phyloP scores from a whole-genome alignment of 305 asterid genomes.

The Solanum hybrid region DNA sequence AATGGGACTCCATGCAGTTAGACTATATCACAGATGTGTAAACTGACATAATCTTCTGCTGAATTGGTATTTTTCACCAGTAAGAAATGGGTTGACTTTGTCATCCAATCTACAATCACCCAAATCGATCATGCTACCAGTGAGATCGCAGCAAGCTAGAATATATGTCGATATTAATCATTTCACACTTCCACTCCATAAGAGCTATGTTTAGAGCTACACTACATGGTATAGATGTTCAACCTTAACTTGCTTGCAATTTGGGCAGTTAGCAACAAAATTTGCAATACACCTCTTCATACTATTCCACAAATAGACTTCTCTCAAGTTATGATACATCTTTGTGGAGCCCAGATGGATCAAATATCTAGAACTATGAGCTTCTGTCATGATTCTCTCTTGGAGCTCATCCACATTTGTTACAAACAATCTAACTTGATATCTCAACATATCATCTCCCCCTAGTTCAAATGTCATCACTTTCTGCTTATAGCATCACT shows the following conservation, averaged over 20 bases:
- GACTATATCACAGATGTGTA: background rate
- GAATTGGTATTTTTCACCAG: background rate
- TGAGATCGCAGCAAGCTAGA: background rate
- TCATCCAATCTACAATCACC: background rate
- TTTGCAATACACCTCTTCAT: too few relatives aligned
- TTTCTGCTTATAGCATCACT: background rate
- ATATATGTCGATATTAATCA: background rate
- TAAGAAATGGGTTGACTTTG: background rate
- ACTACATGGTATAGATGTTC: background rate
- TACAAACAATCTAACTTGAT: background rate
- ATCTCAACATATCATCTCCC: background rate
- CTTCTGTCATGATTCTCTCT: background rate
- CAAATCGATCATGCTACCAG: background rate
- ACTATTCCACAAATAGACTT: background rate
- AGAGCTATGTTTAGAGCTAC: background rate
- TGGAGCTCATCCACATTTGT: background rate
- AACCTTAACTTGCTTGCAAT: background rate
- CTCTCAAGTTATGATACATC: background rate
- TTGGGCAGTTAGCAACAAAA: background rate
- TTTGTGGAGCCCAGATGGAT: background rate
- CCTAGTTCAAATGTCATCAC: background rate
- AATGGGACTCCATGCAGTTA: background rate
- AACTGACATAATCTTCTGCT: background rate
- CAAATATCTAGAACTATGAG: background rate
- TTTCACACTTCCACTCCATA: background rate